phyloP scores from a whole-genome alignment of 768 basidiomycete species.

The Trametes elegans region DNA sequence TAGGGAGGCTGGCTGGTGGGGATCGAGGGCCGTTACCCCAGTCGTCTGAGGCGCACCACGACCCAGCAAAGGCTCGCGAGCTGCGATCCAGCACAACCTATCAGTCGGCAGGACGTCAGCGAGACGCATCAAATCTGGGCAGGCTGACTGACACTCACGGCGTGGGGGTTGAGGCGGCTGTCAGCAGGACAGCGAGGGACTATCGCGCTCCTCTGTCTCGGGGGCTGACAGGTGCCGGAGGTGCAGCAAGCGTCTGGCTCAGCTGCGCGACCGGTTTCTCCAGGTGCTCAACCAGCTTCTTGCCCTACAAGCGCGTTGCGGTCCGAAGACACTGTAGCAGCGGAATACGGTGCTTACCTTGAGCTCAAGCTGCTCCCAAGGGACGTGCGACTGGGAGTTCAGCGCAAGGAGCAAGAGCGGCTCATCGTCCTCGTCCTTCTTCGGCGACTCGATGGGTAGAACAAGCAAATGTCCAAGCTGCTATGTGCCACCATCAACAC shows the following conservation, averaged over 20 bases:
- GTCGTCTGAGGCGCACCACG: too few relatives aligned
- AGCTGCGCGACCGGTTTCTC: constrained; percentile 25
- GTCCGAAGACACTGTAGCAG: too few relatives aligned
- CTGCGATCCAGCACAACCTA: too few relatives aligned
- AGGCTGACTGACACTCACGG: too few relatives aligned
- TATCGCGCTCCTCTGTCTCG: constrained; percentile 15
- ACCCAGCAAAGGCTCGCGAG: too few relatives aligned
- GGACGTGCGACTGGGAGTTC: constrained; percentile 55
- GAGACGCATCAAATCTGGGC: too few relatives aligned
- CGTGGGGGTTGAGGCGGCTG: too few relatives aligned
- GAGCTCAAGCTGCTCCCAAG: constrained; percentile 63
- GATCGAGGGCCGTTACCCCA: too few relatives aligned
- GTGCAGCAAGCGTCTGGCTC: constrained; percentile 18
- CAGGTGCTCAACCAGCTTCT: constrained; percentile 25
- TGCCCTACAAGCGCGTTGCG: constrained; percentile 14
- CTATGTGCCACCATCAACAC: not conserved
- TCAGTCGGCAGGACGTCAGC: too few relatives aligned
- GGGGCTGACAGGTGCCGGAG: constrained; percentile 17
- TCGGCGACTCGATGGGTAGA: constrained; percentile 52
- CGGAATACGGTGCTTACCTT: constrained; percentile 48
- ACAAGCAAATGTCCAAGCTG: constrained; percentile 74
- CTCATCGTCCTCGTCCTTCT: constrained; percentile 30
- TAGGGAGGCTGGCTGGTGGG: too few relatives aligned
- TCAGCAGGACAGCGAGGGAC: not conserved
- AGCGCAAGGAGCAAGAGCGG: constrained; percentile 72